Conservation (phyloP, 352 stramenopile species). For the Phytophthora chlamydospora region DNA sequence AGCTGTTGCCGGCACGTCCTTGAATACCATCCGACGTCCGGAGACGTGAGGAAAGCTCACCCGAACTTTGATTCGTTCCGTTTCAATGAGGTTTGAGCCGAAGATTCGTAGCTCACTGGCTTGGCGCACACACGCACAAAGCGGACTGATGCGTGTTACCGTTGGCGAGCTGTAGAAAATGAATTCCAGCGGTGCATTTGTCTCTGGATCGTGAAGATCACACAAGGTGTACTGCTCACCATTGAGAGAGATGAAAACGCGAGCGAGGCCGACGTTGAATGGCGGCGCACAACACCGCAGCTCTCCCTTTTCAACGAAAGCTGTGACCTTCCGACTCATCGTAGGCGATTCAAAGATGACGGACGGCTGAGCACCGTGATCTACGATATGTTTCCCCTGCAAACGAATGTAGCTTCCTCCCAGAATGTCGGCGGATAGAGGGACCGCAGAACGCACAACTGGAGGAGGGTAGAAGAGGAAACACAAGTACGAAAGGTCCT, state of each 20-base stretch:
- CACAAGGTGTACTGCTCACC: constrained; percentile 80
- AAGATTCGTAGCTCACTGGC: constrained; percentile 61
- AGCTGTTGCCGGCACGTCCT: constrained; percentile 45
- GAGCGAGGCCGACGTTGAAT: constrained; percentile 58
- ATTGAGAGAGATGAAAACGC: constrained; percentile 77
- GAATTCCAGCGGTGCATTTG: constrained; percentile 53
- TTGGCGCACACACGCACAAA: constrained; percentile 59
- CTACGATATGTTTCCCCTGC: constrained; percentile 59
- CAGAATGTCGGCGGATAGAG: constrained; percentile 68
- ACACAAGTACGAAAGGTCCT: constrained; percentile 74
- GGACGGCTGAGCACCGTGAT: constrained; percentile 64
- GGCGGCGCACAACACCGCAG: constrained; percentile 69
- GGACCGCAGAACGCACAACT: constrained; percentile 49
- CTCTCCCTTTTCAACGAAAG: constrained; percentile 71
- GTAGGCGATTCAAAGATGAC: constrained; percentile 65
- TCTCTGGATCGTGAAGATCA: constrained; percentile 58
- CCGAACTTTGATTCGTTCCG: constrained; percentile 72
- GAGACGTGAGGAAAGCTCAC: constrained; percentile 30
- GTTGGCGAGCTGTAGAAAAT: constrained; percentile 77
- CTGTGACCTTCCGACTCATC: constrained; percentile 64
- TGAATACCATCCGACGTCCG: constrained; percentile 36
- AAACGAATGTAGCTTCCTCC: constrained; percentile 74
- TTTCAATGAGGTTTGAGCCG: constrained; percentile 78
- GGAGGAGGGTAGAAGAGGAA: constrained; percentile 79
- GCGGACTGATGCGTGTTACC: constrained; percentile 56